These are phyloP conservation scores for Xylaria sp. DNA, from an alignment of 2,329 filamentous ascomycete genomes.

Conservation along the genomic window DNA sequence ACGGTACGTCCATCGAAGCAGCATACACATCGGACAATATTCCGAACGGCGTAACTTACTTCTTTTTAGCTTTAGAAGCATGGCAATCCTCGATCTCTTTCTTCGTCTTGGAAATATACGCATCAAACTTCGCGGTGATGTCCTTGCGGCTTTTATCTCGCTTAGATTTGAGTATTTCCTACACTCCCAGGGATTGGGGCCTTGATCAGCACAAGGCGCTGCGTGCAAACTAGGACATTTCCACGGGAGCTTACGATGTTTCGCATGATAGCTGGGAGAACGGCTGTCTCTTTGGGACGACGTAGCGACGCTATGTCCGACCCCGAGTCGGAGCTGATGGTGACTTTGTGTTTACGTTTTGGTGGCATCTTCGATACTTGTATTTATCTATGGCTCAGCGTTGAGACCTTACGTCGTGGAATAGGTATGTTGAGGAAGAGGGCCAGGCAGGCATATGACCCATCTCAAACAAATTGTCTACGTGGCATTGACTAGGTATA, in stretches of 20 bases:
- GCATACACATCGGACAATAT: background rate
- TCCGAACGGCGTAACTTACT: slow-evolving; percentile 31
- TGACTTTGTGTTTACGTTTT: slow-evolving; percentile 19
- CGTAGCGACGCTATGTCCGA: slow-evolving; percentile 31
- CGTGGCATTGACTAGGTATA: background rate
- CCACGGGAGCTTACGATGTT: slow-evolving; percentile 41
- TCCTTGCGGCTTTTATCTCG: slow-evolving; percentile 36
- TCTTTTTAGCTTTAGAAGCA: slow-evolving; percentile 35
- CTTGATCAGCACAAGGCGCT: slow-evolving; percentile 28
- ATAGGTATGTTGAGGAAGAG: background rate
- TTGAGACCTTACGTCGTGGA: background rate
- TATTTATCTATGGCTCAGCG: background rate
- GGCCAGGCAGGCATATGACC: background rate
- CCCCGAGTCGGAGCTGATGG: slow-evolving; percentile 17
- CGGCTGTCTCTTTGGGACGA: slow-evolving; percentile 18
- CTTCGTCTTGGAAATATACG: slow-evolving; percentile 32
- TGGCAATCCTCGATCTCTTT: slow-evolving; percentile 38
- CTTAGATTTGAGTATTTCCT: slow-evolving; percentile 42
- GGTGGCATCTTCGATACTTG: slow-evolving; percentile 25
- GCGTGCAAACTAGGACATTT: background rate
- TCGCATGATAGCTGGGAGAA: slow-evolving; percentile 39
- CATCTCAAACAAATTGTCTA: background rate
- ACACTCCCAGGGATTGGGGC: background rate
- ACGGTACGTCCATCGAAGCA: background rate
- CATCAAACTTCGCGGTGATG: slow-evolving; percentile 36